Evolutionary conservation across 805 yeast species (phyloP), one percentile per base, ranked within the genome.

Genomic region (Myxozyma nipponensis): DNA sequence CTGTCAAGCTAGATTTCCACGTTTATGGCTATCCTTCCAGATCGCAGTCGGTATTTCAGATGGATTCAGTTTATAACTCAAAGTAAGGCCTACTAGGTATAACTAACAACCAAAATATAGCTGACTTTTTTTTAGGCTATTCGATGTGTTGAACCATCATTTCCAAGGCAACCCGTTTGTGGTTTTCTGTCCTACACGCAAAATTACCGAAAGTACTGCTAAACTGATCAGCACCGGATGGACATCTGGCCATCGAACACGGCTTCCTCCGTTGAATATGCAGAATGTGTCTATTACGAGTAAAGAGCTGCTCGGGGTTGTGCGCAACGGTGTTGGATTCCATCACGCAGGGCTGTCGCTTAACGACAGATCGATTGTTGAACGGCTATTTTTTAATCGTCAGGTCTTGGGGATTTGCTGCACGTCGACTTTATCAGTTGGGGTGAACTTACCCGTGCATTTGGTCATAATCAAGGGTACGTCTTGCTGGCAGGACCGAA

Each of bases 401-500:
- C 59, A 63, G 2, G 62, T 77, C 4, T 69, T 67, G 50, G 64
- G 77, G 15, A 57, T 81, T 25, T 79, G 83, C 41, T 76, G 78
- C 1, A 81, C 84, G 0, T 77, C 84, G 0, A 80, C 84, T 0
- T 65, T 81, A 50, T 81, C 84, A 0, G 75, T 78, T 49, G 84
- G 84, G 19, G 79, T 79, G 34, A n/a, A 80, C 56, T 64, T 81
- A 23, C 84, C 84, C 3, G 83, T 84, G 0, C 80, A 75, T 60
- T 63, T 79, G 49, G 84, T 79, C 0, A 66, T 81, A 2, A 71
- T 81, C n/a, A 81, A 80, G 53, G 84, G 84, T 0, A 81, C 85
- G 0, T 72, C 69, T 50, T 63, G 74, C 30, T 81, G 83, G 80
- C 66, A 63, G 18, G 66, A 66, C 3, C 69, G 71, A 15, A 69